A percentile compares a stretch with the other conserved stretches of the same genome.
phyloP scores from a whole-genome alignment of 2,329 filamentous ascomycete genomes.

The Fusarium sp. region DNA sequence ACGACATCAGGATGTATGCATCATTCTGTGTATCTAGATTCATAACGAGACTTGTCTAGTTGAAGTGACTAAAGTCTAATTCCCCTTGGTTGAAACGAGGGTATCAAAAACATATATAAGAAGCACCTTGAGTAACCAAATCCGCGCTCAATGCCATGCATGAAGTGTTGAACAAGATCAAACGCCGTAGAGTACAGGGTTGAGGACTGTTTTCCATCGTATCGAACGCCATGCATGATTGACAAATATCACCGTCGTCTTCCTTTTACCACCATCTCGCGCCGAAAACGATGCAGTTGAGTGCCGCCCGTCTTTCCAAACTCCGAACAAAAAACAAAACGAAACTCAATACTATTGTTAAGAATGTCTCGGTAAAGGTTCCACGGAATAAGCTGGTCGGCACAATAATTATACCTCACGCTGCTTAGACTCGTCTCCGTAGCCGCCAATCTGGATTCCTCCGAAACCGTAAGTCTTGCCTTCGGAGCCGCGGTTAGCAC shows the following conservation, averaged over 20 bases:
- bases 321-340: conserved; percentile 21
- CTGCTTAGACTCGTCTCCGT: conserved; percentile 65
- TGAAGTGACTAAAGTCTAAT: conserved; percentile 47
- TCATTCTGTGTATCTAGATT: not conserved
- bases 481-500: conserved; percentile 67
- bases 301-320: conserved; percentile 41
- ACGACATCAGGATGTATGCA: not conserved
- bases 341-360: conserved; percentile 37
- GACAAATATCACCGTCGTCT: conserved; percentile 3
- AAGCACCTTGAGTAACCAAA: conserved; percentile 13
- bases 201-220: conserved; percentile 49
- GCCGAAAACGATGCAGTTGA: conserved; percentile 51
- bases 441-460: conserved; percentile 66
- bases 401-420: conserved; percentile 44
- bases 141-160: conserved; percentile 26
- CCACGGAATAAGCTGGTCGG: not conserved
- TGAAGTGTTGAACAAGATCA: conserved; percentile 48
- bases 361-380: conserved; percentile 30
- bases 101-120: conserved; percentile 49
- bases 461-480: conserved; percentile 71
- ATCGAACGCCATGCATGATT: conserved; percentile 41
- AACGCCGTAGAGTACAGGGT: conserved; percentile 50
- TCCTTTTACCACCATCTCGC: conserved; percentile 16
- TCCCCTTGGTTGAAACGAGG: conserved; percentile 53
- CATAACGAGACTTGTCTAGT: conserved; percentile 46